Evolutionary conservation across 345 rosid species (phyloP).

Genomic region (Gossypium stocksii): DNA sequence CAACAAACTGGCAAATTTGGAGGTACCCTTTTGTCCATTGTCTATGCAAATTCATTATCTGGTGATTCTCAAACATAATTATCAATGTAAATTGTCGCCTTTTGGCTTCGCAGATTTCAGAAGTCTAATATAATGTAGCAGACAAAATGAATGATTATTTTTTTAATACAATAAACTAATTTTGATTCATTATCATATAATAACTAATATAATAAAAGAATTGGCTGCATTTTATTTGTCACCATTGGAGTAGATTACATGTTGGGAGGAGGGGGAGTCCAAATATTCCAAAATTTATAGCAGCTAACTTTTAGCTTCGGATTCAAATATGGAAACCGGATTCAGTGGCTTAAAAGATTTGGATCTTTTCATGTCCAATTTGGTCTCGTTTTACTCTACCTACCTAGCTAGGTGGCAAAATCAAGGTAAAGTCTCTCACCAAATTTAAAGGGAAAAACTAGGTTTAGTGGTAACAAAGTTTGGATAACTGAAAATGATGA

Average conservation of each 20-base stretch:
- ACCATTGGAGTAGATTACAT: background rate
- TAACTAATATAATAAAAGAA: too few species aligned
- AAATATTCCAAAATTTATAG: background rate
- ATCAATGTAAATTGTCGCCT: background rate
- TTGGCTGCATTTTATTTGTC: background rate
- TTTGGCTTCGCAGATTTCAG: background rate
- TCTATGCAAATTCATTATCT: background rate
- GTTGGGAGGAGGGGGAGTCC: background rate
- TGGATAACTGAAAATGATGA: too few species aligned
- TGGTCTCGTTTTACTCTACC: background rate
- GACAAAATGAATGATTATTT: background rate
- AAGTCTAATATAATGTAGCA: background rate
- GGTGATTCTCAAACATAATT: background rate
- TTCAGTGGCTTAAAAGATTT: background rate
- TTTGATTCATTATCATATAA: background rate
- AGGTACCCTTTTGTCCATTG: background rate
- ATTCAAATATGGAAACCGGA: background rate
- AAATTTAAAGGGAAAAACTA: too few species aligned
- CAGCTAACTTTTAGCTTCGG: conserved; percentile 5
- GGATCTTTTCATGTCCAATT: background rate
- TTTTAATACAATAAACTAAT: background rate
- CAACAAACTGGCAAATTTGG: background rate
- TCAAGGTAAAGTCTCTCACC: background rate
- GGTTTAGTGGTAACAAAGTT: too few species aligned
- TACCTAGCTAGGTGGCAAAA: background rate